Percentiles rank a stretch among this genome's conserved stretches.
These are phyloP conservation scores for Elsinoe batatas DNA, from an alignment of 2,329 filamentous ascomycete genomes.

Conservation along the genomic window DNA sequence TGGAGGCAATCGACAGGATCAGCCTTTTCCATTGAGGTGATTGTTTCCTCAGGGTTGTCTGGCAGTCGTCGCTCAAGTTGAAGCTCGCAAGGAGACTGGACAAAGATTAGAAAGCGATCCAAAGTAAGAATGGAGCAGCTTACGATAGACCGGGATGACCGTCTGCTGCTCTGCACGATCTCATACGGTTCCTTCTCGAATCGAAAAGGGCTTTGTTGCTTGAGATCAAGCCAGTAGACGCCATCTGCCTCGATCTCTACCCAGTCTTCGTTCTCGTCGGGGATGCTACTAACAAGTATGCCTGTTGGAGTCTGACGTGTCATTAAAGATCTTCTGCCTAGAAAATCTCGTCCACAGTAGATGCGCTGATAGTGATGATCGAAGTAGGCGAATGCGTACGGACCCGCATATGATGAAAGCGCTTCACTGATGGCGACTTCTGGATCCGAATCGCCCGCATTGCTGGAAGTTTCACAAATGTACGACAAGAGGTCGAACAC, in stretches of 20 bases:
- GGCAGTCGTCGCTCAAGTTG: not conserved
- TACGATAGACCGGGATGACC: not conserved
- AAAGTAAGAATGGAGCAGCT: not conserved
- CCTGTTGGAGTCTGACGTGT: slow-evolving; percentile 39
- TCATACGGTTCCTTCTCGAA: not conserved
- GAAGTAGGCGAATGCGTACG: slow-evolving; percentile 82
- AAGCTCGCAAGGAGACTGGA: slow-evolving; percentile 4
- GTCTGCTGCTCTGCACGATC: not conserved
- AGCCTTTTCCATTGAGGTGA: not conserved
- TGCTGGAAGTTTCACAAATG: slow-evolving; percentile 16
- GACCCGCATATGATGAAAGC: slow-evolving; percentile 42
- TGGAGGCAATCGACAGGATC: slow-evolving; percentile 7
- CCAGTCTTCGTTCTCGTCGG: slow-evolving; percentile 52
- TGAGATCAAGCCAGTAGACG: slow-evolving; percentile 59
- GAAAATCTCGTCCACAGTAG: slow-evolving; percentile 76
- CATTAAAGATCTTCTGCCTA: slow-evolving; percentile 78
- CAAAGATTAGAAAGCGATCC: not conserved
- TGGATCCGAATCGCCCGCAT: not conserved
- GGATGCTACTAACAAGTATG: slow-evolving; percentile 60
- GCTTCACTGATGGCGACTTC: slow-evolving; percentile 11
- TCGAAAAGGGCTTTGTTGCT: not conserved
- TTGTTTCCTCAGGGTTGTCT: not conserved
- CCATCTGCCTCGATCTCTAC: slow-evolving; percentile 76
- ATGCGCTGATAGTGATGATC: slow-evolving; percentile 53
- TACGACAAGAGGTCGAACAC: slow-evolving; percentile 51